These are phyloP conservation scores for Cucumis hystrix DNA, from an alignment of 306 rosid species.

Conservation along the genomic window DNA sequence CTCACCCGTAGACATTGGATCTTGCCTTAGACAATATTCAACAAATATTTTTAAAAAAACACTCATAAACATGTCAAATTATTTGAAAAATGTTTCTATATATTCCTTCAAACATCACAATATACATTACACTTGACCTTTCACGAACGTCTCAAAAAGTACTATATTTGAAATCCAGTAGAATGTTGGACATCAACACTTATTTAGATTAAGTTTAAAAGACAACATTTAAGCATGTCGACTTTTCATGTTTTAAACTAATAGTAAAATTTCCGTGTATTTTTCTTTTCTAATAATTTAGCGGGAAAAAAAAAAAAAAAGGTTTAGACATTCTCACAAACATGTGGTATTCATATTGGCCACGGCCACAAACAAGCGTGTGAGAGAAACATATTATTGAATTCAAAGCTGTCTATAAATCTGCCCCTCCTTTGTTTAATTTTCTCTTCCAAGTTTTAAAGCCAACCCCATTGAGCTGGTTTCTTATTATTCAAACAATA, in stretches of 20 bases:
- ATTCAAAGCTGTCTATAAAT: background rate
- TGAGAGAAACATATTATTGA: background rate
- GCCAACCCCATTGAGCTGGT: slow-evolving; percentile 6
- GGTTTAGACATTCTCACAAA: background rate
- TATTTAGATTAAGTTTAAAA: background rate
- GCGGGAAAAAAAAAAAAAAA: too few species aligned
- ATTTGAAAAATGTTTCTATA: too few species aligned
- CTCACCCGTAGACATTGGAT: too few species aligned
- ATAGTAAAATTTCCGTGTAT: background rate
- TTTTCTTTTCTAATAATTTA: too few species aligned
- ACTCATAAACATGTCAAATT: too few species aligned
- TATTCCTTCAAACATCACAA: too few species aligned
- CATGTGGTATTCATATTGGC: background rate
- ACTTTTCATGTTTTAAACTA: background rate
- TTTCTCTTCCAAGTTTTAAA: background rate
- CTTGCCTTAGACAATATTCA: too few species aligned
- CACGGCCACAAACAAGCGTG: background rate
- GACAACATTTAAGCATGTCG: background rate
- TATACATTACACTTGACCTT: too few species aligned
- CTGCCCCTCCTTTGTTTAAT: background rate
- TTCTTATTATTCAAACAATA: background rate
- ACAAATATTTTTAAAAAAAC: too few species aligned
- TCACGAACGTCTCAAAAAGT: too few species aligned
- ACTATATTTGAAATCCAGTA: too few species aligned
- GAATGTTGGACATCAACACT: too few species aligned